phyloP scores from a whole-genome alignment of 148 eudicot genomes.

The Rhododendron mucronatum region DNA sequence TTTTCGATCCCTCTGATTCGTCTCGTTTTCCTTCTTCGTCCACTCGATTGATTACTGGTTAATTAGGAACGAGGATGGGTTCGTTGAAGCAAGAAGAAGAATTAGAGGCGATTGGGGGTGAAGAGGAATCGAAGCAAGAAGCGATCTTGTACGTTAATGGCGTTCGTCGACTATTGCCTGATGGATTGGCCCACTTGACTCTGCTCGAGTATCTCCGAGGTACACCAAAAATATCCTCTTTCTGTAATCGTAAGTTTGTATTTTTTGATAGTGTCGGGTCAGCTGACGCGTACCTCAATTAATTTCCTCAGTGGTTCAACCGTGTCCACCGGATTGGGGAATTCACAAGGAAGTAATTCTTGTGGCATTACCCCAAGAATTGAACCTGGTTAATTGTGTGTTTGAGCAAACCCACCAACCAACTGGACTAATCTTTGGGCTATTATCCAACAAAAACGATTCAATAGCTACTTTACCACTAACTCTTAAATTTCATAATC shows the following conservation, averaged over 20 bases:
- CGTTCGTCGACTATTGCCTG: conserved; percentile 70
- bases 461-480: neutral
- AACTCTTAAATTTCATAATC: neutral
- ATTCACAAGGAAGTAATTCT: neutral
- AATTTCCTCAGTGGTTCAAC: neutral
- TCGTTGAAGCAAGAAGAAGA: conserved; percentile 54
- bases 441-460: neutral
- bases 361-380: neutral
- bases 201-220: conserved; percentile 97
- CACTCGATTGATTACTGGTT: neutral
- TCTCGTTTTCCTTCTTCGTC: neutral
- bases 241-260: neutral
- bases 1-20: neutral
- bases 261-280: neutral
- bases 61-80: conserved; percentile 47
- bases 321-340: neutral
- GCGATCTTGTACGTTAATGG: conserved; percentile 79
- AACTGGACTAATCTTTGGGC: no score
- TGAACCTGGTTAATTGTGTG: neutral
- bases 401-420: no score
- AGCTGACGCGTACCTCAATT: no score
- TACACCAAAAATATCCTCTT: conserved; percentile 10
- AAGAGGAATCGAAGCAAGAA: conserved; percentile 45
- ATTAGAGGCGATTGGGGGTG: conserved; percentile 24
- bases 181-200: conserved; percentile 89